A percentile compares a stretch with the other conserved stretches of the same genome.
These are phyloP conservation scores for Zymoseptoria brevis DNA, from an alignment of 2,329 filamentous ascomycete genomes.

Conservation along the genomic window DNA sequence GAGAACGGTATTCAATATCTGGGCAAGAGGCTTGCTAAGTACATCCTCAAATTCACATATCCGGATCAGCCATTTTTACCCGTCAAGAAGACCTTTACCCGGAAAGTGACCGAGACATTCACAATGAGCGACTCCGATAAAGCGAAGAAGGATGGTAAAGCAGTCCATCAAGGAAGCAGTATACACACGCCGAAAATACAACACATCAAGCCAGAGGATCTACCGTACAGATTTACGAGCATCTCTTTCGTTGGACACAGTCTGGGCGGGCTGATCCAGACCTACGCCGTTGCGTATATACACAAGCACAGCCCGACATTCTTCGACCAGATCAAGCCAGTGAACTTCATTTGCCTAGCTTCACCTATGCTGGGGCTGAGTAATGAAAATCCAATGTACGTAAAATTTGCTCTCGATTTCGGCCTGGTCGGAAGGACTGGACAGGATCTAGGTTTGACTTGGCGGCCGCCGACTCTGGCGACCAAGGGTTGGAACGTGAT, in stretches of 20 bases:
- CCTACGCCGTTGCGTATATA: slow-evolving; percentile 91
- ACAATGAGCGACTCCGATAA: slow-evolving; percentile 35
- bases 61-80: slow-evolving; percentile 87
- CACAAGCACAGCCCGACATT: slow-evolving; percentile 91
- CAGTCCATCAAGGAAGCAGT: slow-evolving; percentile 53
- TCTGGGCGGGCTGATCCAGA: slow-evolving; percentile 81
- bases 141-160: slow-evolving; percentile 39
- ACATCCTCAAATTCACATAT: slow-evolving; percentile 81
- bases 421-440: slow-evolving; percentile 93
- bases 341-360: slow-evolving; percentile 86
- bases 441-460: slow-evolving; percentile 88
- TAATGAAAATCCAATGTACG: slow-evolving; percentile 95
- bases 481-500: slow-evolving; percentile 83
- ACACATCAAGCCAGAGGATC: slow-evolving; percentile 37
- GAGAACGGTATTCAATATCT: slow-evolving; percentile 96
- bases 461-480: slow-evolving; percentile 79
- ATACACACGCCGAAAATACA: slow-evolving; percentile 43
- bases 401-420: slow-evolving; percentile 94
- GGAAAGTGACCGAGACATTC: slow-evolving; percentile 43
- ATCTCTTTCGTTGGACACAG: slow-evolving; percentile 95
- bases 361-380: slow-evolving; percentile 85
- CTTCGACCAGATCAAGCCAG: slow-evolving; percentile 73
- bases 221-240: slow-evolving; percentile 77
- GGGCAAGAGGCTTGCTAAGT: slow-evolving; percentile 87
- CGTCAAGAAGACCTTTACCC: slow-evolving; percentile 45